Evolutionary conservation across 2,329 filamentous ascomycete species (phyloP).

Genomic region (Neofusicoccum sp.): DNA sequence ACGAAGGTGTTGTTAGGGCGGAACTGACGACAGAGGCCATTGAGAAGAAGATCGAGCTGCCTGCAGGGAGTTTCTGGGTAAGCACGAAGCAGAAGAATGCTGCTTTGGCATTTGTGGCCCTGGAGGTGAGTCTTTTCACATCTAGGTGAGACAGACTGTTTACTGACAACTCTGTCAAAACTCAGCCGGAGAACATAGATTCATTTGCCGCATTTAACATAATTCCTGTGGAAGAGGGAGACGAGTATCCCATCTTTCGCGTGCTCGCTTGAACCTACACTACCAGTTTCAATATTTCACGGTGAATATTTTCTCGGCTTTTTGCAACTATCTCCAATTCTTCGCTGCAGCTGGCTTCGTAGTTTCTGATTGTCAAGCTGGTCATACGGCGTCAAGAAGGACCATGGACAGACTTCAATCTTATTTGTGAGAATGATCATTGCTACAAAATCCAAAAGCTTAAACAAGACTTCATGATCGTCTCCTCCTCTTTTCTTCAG

Average conservation of each 20-base stretch:
- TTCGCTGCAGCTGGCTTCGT: too few relatives aligned
- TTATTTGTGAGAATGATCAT: too few relatives aligned
- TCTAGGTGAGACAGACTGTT: too few relatives aligned
- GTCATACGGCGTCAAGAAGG: too few relatives aligned
- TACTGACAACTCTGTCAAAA: too few relatives aligned
- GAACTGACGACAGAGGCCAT: slow-evolving; percentile 34
- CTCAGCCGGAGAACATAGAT: slow-evolving; percentile 38
- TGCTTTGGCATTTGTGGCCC: slow-evolving; percentile 39
- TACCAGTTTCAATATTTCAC: too few relatives aligned
- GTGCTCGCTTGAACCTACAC: background rate
- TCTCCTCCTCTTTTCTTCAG: too few relatives aligned
- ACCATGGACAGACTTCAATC: too few relatives aligned
- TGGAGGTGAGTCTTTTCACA: slow-evolving; percentile 26
- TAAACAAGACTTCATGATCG: background rate
- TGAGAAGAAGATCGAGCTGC: slow-evolving; percentile 31
- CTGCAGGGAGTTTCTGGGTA: slow-evolving; percentile 38
- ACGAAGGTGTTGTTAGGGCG: slow-evolving; percentile 38
- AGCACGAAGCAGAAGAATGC: slow-evolving; percentile 41
- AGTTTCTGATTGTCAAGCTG: too few relatives aligned
- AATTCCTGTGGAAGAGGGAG: slow-evolving; percentile 38
- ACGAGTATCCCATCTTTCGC: slow-evolving; percentile 37
- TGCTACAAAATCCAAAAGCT: background rate
- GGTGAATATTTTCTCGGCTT: too few relatives aligned
- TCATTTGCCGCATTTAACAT: slow-evolving; percentile 41
- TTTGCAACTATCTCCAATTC: too few relatives aligned